Evolutionary conservation across 208 protist species (phyloP).

Genomic region (Novymonas esmeraldas): DNA sequence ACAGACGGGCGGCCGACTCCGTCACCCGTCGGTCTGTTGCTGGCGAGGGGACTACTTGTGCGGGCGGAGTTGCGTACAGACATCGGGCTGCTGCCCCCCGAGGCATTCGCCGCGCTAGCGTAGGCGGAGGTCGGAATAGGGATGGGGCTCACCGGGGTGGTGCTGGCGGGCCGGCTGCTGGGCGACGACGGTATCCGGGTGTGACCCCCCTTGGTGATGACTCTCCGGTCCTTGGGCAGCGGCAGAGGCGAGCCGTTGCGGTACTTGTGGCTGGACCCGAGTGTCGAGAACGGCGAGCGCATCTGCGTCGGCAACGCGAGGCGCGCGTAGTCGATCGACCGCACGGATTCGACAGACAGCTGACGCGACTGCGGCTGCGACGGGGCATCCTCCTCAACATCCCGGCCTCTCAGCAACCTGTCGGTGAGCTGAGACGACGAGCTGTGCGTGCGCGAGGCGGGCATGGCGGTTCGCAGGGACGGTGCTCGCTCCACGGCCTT

Average conservation of each 20-base stretch:
- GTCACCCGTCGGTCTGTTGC: constrained; percentile 6
- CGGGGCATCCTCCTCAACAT: constrained; percentile 6
- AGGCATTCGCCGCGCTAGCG: background rate
- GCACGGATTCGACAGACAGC: constrained; percentile 25
- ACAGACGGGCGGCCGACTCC: constrained; percentile 14
- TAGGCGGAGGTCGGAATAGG: constrained; percentile 4
- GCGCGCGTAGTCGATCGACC: constrained; percentile 41
- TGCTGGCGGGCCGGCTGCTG: constrained; percentile 2
- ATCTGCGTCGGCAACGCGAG: constrained; percentile 38
- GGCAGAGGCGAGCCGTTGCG: constrained; percentile 86
- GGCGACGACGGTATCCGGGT: constrained; percentile 29
- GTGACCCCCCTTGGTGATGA: constrained; percentile 15
- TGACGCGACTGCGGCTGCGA: constrained; percentile 14
- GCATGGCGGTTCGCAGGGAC: constrained; percentile 8
- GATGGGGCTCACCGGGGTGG: constrained; percentile 12
- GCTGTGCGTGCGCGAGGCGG: constrained; percentile 20
- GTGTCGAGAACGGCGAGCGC: constrained; percentile 64
- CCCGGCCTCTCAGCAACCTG: constrained; percentile 1
- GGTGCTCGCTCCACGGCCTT: constrained; percentile 21
- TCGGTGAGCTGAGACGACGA: constrained; percentile 24
- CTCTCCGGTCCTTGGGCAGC: constrained; percentile 44
- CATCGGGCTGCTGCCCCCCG: background rate
- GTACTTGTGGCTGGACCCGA: constrained; percentile 78
- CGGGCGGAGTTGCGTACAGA: constrained; percentile 1
- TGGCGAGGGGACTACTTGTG: constrained; percentile 3